Conservation (phyloP, 257 asterid species). For the Solanum corneliomulleri region DNA sequence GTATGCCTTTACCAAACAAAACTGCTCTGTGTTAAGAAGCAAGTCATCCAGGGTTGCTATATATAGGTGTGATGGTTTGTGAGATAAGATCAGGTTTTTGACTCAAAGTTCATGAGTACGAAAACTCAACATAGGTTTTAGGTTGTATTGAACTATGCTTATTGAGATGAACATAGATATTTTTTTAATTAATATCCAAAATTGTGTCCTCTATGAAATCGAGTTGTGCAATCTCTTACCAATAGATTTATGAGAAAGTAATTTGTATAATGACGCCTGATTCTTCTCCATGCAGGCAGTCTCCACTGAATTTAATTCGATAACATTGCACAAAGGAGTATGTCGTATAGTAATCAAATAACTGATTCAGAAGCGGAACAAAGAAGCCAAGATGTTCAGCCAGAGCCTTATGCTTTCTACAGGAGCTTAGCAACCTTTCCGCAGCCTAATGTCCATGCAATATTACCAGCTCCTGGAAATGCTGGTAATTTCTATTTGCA, state of each 20-base stretch:
- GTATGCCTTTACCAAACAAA: neutral
- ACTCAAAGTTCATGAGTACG: neutral
- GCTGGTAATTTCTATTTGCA: constrained; percentile 29
- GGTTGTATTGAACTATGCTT: neutral
- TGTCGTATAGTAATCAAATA: constrained; percentile 39
- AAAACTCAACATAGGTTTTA: neutral
- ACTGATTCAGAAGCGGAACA: constrained; percentile 49
- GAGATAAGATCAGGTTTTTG: neutral
- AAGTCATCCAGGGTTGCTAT: neutral
- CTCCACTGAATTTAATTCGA: neutral
- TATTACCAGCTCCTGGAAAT: constrained; percentile 29
- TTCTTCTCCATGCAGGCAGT: constrained; percentile 29
- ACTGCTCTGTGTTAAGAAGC: neutral
- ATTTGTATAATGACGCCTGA: neutral
- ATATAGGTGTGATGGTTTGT: neutral
- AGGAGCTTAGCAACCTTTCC: constrained; percentile 41
- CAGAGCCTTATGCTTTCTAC: constrained; percentile 54
- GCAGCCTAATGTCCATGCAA: constrained; percentile 33
- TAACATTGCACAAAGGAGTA: constrained; percentile 68
- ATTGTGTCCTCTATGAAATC: neutral
- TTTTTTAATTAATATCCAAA: neutral
- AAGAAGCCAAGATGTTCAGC: constrained; percentile 42
- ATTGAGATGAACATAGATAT: neutral
- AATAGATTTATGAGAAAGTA: neutral
- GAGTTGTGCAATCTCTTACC: neutral